Evolutionary conservation across 2,329 filamentous ascomycete genomes (phyloP).

Genomic region (Stemphylium lycopersici): DNA sequence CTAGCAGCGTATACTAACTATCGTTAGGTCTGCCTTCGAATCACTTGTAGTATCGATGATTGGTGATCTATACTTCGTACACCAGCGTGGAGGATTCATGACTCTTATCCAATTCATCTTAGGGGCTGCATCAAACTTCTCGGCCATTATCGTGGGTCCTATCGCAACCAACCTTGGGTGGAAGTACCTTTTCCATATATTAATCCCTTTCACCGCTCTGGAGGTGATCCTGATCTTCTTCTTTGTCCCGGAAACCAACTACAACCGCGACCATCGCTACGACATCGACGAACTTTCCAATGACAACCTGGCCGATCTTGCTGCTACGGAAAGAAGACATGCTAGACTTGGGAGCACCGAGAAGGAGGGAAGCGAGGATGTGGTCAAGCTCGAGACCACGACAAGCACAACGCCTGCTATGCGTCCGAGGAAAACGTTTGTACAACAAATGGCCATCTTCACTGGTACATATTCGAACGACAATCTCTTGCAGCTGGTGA

Average conservation of each 20-base stretch:
- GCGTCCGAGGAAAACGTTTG: constrained; percentile 45
- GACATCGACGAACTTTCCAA: constrained; percentile 40
- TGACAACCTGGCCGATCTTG: constrained; percentile 37
- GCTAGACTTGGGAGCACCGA: constrained; percentile 7
- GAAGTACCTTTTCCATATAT: constrained; percentile 55
- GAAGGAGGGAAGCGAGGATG: constrained; percentile 15
- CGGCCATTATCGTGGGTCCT: constrained; percentile 45
- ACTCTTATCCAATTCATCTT: constrained; percentile 47
- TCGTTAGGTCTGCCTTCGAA: constrained; percentile 42
- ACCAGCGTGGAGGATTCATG: constrained; percentile 44
- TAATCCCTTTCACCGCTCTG: constrained; percentile 54
- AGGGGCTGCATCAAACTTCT: constrained; percentile 45
- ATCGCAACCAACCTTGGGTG: constrained; percentile 46
- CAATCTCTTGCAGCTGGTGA: constrained; percentile 46
- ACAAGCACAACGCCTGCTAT: constrained; percentile 19
- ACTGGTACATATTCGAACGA: constrained; percentile 49
- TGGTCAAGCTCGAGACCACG: constrained; percentile 29
- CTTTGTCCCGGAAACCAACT: constrained; percentile 60
- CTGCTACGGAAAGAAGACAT: constrained; percentile 31
- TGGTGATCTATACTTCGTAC: constrained; percentile 47
- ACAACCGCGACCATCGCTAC: constrained; percentile 49
- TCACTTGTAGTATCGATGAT: constrained; percentile 45
- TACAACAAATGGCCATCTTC: constrained; percentile 47
- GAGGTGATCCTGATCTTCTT: constrained; percentile 54
- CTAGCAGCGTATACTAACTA: constrained; percentile 1